These are phyloP conservation scores for Exobasidium cylindrosporum DNA, from an alignment of 1,284 basidiomycete species.

Conservation along the genomic window DNA sequence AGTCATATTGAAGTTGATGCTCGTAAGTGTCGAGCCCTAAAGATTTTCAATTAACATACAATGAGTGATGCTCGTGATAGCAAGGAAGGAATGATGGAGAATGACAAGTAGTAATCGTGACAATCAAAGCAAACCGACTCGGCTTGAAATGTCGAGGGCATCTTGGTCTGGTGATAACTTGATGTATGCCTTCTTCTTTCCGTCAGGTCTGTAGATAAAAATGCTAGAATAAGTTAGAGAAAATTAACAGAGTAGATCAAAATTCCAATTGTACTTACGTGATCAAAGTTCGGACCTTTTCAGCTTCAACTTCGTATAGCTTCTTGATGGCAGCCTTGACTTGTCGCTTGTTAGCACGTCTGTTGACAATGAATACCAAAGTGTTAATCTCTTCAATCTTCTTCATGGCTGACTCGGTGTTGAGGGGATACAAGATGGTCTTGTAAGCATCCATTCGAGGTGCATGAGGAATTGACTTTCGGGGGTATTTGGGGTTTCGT, in stretches of 20 bases:
- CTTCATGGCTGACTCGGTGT: conserved; percentile 64
- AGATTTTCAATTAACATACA: neutral
- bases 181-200: conserved; percentile 99
- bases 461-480: conserved; percentile 89
- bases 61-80: neutral
- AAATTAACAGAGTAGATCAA: too few species aligned
- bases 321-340: conserved; percentile 99
- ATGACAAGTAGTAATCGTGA: neutral
- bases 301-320: conserved; percentile 93
- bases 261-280: conserved; percentile 65
- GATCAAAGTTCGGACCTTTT: conserved; percentile 96
- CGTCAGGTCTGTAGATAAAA: conserved; percentile 71
- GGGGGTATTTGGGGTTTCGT: conserved; percentile 84
- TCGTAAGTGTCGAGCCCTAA: neutral
- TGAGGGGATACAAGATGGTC: conserved; percentile 75
- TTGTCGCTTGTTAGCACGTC: conserved; percentile 94
- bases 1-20: neutral
- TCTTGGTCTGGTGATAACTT: conserved; percentile 92
- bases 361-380: conserved; percentile 93
- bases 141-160: conserved; percentile 97
- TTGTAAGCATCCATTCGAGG: conserved; percentile 96
- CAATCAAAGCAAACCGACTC: conserved; percentile 64
- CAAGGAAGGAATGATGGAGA: too few species aligned
- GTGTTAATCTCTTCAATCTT: conserved; percentile 99
- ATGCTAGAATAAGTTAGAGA: neutral